These are phyloP conservation scores for Candida sphagnicola DNA, from an alignment of 805 yeast species.

Conservation along the genomic window DNA sequence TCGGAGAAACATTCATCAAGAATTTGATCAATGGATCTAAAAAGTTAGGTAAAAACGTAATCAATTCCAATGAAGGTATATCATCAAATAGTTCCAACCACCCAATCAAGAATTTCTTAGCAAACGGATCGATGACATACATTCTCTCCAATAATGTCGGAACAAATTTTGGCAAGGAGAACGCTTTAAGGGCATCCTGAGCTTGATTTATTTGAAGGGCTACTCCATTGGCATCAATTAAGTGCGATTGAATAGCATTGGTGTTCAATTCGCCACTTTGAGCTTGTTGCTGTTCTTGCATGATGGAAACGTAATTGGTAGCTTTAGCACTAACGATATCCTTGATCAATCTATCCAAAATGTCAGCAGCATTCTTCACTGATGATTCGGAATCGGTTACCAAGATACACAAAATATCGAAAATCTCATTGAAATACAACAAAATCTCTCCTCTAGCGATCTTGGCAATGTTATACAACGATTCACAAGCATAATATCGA, in stretches of 20 bases:
- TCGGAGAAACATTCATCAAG: constrained; percentile 70
- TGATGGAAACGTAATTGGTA: constrained; percentile 74
- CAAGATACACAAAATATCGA: constrained; percentile 85
- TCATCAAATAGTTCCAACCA: constrained; percentile 93
- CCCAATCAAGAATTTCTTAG: constrained; percentile 85
- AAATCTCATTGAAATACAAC: constrained; percentile 87
- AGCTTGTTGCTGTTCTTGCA: constrained; percentile 46
- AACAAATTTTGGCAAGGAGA: constrained; percentile 80
- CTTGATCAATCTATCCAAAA: constrained; percentile 83
- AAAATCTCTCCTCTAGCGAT: constrained; percentile 94
- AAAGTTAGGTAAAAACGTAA: constrained; percentile 85
- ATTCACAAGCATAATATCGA: constrained; percentile 94
- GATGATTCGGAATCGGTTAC: constrained; percentile 89
- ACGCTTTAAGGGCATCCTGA: constrained; percentile 63
- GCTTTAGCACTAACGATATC: constrained; percentile 96
- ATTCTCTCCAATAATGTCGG: constrained; percentile 90
- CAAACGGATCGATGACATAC: constrained; percentile 88
- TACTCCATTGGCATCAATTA: constrained; percentile 54
- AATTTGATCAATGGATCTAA: constrained; percentile 79
- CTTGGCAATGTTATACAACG: constrained; percentile 91
- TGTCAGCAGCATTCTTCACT: constrained; percentile 93
- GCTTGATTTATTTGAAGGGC: constrained; percentile 57
- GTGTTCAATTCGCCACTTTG: constrained; percentile 13
- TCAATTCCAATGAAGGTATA: constrained; percentile 85
- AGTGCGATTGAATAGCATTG: constrained; percentile 31